These are phyloP conservation scores for Agrostemma githago DNA, from an alignment of 148 eudicot genomes.

Conservation along the genomic window DNA sequence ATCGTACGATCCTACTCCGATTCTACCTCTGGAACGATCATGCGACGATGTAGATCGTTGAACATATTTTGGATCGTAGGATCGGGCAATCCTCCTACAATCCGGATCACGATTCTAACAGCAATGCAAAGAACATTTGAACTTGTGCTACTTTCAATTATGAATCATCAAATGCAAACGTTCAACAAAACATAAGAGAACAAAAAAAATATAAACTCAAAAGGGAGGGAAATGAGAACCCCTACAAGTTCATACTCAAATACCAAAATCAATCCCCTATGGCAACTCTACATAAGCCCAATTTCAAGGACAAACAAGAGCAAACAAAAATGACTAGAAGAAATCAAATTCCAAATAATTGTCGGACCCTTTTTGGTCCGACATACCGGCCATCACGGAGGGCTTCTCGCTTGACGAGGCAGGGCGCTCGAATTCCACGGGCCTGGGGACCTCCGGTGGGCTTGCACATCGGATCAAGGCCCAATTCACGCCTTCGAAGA, in stretches of 20 bases:
- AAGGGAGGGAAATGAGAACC: too few relatives aligned
- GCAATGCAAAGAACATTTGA: background rate
- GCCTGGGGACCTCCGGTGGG: slow-evolving; percentile 57
- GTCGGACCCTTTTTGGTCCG: slow-evolving; percentile 2
- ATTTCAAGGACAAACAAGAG: background rate
- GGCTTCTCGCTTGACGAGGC: slow-evolving; percentile 28
- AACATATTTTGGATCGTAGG: too few relatives aligned
- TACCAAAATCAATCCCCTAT: too few relatives aligned
- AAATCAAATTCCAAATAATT: slow-evolving; percentile 9
- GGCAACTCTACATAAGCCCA: slow-evolving; percentile 1
- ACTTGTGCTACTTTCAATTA: background rate
- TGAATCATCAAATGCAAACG: too few relatives aligned
- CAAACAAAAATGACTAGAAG: background rate
- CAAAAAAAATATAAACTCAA: too few relatives aligned
- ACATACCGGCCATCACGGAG: slow-evolving; percentile 3
- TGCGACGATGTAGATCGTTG: too few relatives aligned
- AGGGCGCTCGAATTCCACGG: slow-evolving; percentile 1
- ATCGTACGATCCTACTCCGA: too few relatives aligned
- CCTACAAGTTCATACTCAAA: too few relatives aligned
- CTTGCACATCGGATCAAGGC: slow-evolving; percentile 60
- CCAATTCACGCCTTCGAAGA: slow-evolving; percentile 68
- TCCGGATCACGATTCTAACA: too few relatives aligned
- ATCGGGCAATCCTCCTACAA: too few relatives aligned
- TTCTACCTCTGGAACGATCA: too few relatives aligned
- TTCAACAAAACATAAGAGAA: too few relatives aligned